Percentiles rank a stretch among this genome's conserved stretches.
phyloP scores from a whole-genome alignment of 345 rosid genomes.

The Clarkia xantiana region DNA sequence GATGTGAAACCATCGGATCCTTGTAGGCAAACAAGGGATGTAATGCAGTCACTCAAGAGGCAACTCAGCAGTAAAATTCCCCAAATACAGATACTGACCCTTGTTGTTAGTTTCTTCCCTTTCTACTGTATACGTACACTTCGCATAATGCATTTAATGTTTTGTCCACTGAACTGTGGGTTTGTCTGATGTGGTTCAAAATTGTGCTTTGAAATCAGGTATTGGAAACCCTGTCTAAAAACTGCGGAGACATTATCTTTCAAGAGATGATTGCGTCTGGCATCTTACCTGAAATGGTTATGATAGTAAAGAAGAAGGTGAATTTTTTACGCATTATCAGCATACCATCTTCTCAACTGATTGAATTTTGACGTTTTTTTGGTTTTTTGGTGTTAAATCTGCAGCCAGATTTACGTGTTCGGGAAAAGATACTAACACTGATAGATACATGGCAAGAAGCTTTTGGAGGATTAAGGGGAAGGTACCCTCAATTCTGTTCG shows the following conservation, averaged over 20 bases:
- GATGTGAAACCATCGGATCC: neutral
- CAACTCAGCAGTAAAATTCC: slow-evolving; percentile 75
- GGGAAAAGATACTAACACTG: slow-evolving; percentile 70
- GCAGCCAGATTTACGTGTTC: slow-evolving; percentile 89
- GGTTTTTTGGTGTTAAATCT: slow-evolving; percentile 10
- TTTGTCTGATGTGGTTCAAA: neutral
- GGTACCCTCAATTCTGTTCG: slow-evolving; percentile 69
- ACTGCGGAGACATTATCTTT: slow-evolving; percentile 73
- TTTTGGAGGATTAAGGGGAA: slow-evolving; percentile 67
- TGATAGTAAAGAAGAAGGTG: slow-evolving; percentile 91
- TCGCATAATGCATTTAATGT: neutral
- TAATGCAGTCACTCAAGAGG: slow-evolving; percentile 78
- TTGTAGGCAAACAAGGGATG: slow-evolving; percentile 83
- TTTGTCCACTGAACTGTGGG: neutral
- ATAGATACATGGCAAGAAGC: slow-evolving; percentile 68
- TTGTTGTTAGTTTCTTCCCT: slow-evolving; percentile 47
- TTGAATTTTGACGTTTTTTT: neutral
- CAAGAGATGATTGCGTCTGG: slow-evolving; percentile 76
- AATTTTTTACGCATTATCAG: neutral
- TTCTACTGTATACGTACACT: slow-evolving; percentile 3
- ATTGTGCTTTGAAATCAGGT: slow-evolving; percentile 23
- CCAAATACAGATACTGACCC: slow-evolving; percentile 77
- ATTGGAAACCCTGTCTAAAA: slow-evolving; percentile 88
- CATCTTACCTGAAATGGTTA: slow-evolving; percentile 86
- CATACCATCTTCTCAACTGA: too few relatives aligned